Evolutionary conservation across 306 rosid genomes (phyloP).

Genomic region (Carpinus viminea): DNA sequence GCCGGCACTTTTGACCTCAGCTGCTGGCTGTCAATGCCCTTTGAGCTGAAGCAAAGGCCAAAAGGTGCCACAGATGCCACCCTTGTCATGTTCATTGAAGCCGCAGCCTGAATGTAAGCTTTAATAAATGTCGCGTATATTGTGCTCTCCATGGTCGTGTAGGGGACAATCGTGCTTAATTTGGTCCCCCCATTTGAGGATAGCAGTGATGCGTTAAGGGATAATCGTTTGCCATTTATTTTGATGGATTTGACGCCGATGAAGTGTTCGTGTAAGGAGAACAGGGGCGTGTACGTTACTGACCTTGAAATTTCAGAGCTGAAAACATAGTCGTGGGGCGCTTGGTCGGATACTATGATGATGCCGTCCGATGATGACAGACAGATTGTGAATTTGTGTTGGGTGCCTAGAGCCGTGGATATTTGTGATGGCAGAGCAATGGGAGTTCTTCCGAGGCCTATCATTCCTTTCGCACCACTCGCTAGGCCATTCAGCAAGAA

Average conservation of each 20-base stretch:
- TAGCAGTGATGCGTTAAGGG: constrained; percentile 33
- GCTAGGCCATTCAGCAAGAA: constrained; percentile 56
- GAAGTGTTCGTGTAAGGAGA: constrained; percentile 46
- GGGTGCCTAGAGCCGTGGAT: constrained; percentile 31
- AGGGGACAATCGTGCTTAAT: constrained; percentile 66
- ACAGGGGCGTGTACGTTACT: constrained; percentile 64
- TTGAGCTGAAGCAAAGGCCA: constrained; percentile 52
- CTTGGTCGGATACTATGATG: constrained; percentile 28
- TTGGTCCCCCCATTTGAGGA: constrained; percentile 28
- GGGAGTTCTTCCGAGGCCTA: constrained; percentile 61
- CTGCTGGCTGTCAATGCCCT: background rate
- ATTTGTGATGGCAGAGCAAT: constrained; percentile 63
- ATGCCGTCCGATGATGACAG: constrained; percentile 64
- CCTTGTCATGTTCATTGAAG: constrained; percentile 44
- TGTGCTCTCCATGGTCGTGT: constrained; percentile 57
- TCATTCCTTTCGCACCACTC: constrained; percentile 47
- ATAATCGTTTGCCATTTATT: constrained; percentile 51
- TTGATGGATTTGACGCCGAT: constrained; percentile 58
- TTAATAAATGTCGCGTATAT: constrained; percentile 34
- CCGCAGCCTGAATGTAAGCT: constrained; percentile 57
- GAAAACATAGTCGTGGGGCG: constrained; percentile 19
- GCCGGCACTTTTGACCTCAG: constrained; percentile 44
- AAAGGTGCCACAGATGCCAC: constrained; percentile 56
- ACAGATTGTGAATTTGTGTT: constrained; percentile 53
- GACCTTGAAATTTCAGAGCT: constrained; percentile 45